Evolutionary conservation across 352 stramenopile species (phyloP).

Genomic region (Phytopythium mirpurense): DNA sequence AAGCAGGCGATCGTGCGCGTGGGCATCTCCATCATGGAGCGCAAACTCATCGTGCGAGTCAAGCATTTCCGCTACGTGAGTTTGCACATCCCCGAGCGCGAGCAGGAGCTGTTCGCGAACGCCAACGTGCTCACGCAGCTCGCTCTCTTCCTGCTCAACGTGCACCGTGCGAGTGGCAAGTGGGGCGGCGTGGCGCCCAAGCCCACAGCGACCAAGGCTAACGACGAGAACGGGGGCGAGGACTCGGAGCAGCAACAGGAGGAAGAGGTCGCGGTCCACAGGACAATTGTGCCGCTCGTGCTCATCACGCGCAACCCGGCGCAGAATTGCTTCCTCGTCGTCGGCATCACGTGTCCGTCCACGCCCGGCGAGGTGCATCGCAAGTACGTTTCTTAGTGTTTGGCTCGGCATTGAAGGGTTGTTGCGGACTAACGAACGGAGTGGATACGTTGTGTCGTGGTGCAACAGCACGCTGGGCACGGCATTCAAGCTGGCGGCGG

Average conservation of each 20-base stretch:
- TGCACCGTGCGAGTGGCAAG: conserved; percentile 94
- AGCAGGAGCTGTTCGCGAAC: conserved; percentile 91
- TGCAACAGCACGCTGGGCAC: conserved; percentile 83
- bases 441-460: conserved; percentile 2
- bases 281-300: conserved; percentile 69
- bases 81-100: conserved; percentile 79
- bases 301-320: conserved; percentile 86
- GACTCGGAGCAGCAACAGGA: conserved; percentile 28
- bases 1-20: conserved; percentile 93
- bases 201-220: conserved; percentile 26
- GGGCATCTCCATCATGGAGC: conserved; percentile 93
- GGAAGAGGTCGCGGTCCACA: conserved; percentile 24
- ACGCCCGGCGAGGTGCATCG: conserved; percentile 84
- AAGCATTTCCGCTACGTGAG: conserved; percentile 98
- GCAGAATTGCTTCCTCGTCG: conserved; percentile 91
- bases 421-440: background rate
- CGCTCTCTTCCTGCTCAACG: conserved; percentile 92
- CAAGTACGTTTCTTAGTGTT: conserved; percentile 47
- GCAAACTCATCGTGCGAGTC: conserved; percentile 91
- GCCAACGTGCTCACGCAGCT: conserved; percentile 92
- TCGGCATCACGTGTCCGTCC: conserved; percentile 92
- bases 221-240: conserved; percentile 14
- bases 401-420: no score
- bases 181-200: conserved; percentile 66
- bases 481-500: conserved; percentile 91